Percentiles rank a stretch among this genome's conserved stretches.
Evolutionary conservation across 2,329 filamentous ascomycete species (phyloP).

Genomic region (Ophiostoma sp.): DNA sequence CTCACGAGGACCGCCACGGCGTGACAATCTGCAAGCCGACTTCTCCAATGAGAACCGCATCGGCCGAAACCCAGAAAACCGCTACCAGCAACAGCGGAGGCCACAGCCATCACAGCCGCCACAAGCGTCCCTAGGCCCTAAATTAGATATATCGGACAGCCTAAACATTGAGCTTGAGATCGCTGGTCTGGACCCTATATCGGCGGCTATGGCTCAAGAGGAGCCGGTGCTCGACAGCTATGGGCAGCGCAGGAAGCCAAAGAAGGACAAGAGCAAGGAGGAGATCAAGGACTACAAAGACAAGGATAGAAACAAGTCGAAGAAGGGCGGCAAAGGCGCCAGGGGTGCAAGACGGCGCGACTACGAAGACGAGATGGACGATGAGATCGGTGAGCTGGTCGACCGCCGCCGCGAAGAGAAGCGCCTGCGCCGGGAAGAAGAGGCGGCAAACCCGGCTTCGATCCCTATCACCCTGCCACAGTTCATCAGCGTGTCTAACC

Average conservation of each 20-base stretch:
- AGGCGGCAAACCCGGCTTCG: constrained; percentile 41
- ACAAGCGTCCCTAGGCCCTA: background rate
- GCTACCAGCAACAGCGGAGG: background rate
- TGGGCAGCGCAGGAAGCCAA: constrained; percentile 14
- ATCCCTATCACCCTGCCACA: constrained; percentile 70
- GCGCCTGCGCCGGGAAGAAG: constrained; percentile 36
- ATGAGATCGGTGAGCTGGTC: constrained; percentile 34
- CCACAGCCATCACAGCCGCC: background rate
- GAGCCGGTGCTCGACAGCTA: background rate
- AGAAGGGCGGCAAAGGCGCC: background rate
- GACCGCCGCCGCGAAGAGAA: constrained; percentile 40
- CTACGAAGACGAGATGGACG: constrained; percentile 37
- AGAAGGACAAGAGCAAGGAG: background rate
- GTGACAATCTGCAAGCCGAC: background rate
- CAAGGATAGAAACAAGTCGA: constrained; percentile 28
- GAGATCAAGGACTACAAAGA: constrained; percentile 26
- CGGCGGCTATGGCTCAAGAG: background rate
- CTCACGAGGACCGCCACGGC: background rate
- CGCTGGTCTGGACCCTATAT: background rate
- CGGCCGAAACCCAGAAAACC: background rate
- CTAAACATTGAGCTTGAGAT: background rate
- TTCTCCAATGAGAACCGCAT: background rate
- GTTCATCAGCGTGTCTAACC: constrained; percentile 80
- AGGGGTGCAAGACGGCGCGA: constrained; percentile 24
- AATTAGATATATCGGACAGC: background rate